Evolutionary conservation across 202 grass and related monocot genomes (phyloP).

Genomic region (Saccharum hybrid): DNA sequence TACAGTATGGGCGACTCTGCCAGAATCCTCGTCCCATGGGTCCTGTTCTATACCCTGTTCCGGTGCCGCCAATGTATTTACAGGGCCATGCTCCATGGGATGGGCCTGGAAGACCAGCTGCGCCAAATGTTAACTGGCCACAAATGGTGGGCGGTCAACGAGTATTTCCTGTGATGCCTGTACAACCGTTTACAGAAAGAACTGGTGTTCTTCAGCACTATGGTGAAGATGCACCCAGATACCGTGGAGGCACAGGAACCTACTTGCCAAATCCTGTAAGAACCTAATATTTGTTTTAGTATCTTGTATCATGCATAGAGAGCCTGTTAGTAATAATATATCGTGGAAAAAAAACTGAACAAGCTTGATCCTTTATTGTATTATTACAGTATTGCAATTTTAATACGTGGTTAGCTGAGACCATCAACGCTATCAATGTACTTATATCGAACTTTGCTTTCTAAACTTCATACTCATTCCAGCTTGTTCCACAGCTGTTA

Average conservation of each 20-base stretch:
- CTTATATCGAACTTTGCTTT: slow-evolving; percentile 28
- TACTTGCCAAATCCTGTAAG: slow-evolving; percentile 95
- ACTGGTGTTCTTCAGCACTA: slow-evolving; percentile 50
- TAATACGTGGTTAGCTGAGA: slow-evolving; percentile 6
- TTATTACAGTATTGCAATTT: not conserved
- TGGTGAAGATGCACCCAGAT: slow-evolving; percentile 73
- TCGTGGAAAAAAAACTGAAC: slow-evolving; percentile 4
- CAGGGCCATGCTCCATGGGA: slow-evolving; percentile 74
- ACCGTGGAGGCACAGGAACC: slow-evolving; percentile 85
- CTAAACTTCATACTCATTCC: slow-evolving; percentile 9
- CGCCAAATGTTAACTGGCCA: slow-evolving; percentile 68
- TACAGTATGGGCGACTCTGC: slow-evolving; percentile 76
- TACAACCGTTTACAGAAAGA: slow-evolving; percentile 61
- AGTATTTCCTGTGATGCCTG: slow-evolving; percentile 66
- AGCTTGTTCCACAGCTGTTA: slow-evolving; percentile 9
- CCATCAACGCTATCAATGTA: slow-evolving; percentile 9
- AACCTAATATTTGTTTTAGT: slow-evolving; percentile 31
- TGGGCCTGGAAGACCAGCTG: slow-evolving; percentile 64
- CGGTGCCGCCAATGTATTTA: slow-evolving; percentile 50
- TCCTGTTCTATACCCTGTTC: slow-evolving; percentile 51
- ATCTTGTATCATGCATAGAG: slow-evolving; percentile 20
- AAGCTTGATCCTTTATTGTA: slow-evolving; percentile 11
- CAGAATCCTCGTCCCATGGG: slow-evolving; percentile 49
- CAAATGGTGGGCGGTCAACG: slow-evolving; percentile 53
- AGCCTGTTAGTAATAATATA: slow-evolving; percentile 30